Conservation (phyloP, 2,329 filamentous ascomycete genomes). For the Phoma herbarum region DNA sequence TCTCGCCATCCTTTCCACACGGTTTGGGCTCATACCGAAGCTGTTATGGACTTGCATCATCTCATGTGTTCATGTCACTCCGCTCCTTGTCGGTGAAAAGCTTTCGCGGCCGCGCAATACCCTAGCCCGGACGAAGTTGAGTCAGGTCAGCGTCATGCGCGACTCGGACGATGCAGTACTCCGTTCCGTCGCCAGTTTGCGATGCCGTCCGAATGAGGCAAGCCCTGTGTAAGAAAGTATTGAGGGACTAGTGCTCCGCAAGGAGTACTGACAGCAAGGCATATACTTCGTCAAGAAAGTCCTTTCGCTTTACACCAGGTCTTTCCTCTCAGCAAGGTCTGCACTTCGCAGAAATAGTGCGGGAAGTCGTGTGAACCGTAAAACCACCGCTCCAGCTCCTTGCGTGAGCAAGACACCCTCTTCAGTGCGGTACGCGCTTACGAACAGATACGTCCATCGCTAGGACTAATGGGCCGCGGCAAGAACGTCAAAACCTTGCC, state of each 20-base stretch:
- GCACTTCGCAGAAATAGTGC: neutral
- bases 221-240: neutral
- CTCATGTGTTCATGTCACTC: neutral
- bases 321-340: neutral
- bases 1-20: neutral
- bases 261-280: neutral
- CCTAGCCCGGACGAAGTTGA: neutral
- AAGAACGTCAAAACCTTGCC: neutral
- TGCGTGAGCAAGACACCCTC: neutral
- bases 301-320: neutral
- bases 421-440: neutral
- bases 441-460: neutral
- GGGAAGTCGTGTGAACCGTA: neutral
- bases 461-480: neutral
- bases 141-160: neutral
- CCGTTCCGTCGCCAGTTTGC: neutral
- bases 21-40: neutral
- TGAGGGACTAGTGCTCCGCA: neutral
- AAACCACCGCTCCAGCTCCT: neutral
- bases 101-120: neutral
- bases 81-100: neutral
- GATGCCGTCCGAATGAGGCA: neutral
- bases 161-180: neutral
- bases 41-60: neutral
- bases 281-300: neutral